phyloP scores from a whole-genome alignment of 164 flowering plant species.

The Platanus orientalis region DNA sequence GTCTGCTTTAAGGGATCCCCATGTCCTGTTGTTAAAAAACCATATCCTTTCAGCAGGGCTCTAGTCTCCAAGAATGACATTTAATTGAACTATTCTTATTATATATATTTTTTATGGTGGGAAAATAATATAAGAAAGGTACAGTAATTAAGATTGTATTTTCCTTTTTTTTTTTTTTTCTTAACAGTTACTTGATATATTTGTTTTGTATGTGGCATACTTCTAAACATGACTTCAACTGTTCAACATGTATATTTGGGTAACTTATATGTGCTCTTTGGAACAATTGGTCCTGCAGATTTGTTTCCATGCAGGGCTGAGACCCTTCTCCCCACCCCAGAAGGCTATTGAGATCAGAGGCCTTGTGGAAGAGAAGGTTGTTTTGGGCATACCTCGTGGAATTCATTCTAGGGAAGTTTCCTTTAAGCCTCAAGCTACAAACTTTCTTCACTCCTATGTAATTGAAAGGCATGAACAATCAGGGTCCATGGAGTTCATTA shows the following conservation, averaged over 20 bases:
- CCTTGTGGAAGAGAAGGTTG: slow-evolving; percentile 23
- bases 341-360: slow-evolving; percentile 32
- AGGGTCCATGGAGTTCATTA: slow-evolving; percentile 16
- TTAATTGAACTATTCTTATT: too few relatives aligned
- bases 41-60: not conserved
- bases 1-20: too few relatives aligned
- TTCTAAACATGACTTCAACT: not conserved
- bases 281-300: slow-evolving; percentile 40
- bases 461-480: slow-evolving; percentile 24
- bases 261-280: slow-evolving; percentile 8
- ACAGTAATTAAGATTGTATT: not conserved
- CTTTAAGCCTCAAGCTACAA: slow-evolving; percentile 37
- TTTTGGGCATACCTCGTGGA: slow-evolving; percentile 28
- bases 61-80: not conserved
- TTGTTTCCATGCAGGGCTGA: slow-evolving; percentile 32
- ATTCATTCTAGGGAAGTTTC: slow-evolving; percentile 26
- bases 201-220: not conserved
- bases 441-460: slow-evolving; percentile 22
- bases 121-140: not conserved
- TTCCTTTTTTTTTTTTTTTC: not conserved
- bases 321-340: slow-evolving; percentile 20
- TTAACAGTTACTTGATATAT: not conserved
- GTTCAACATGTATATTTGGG: not conserved
- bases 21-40: too few relatives aligned
- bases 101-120: too few relatives aligned